Evolutionary conservation across 345 rosid genomes (phyloP), one percentile per base, ranked within the genome.

Genomic region (Populus davidiana): DNA sequence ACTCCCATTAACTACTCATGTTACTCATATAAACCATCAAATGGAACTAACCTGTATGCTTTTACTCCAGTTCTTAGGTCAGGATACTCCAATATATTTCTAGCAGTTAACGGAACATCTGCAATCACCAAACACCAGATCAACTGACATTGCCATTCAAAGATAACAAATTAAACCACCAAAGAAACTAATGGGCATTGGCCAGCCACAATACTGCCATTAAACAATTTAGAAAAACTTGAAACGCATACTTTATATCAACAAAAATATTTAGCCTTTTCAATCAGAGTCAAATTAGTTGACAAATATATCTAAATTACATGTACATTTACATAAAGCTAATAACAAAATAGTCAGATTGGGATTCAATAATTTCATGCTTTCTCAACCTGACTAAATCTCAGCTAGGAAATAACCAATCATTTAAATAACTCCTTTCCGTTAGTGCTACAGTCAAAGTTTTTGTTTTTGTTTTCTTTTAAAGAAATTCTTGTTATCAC

Each of bases 1-100:
- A 6, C 33, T 35, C 70, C 65, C 29, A 8, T 61, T 61, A 61
- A 61, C 21, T 61, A 61, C 1, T n/a, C 65, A 61, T 61, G 31
- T 6, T 31, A 35, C 36, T 25, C 49, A 78, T 13, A 72, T 4
- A 21, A 23, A 1, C 8, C 50, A 72, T 17, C 25, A 25, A 35
- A 27, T 11, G 5, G 27, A 70, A 50, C 80, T 82, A 41, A 93
- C 99, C 98, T 95, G 91, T 83, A 91, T 27, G 87, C 80, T 85
- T 95, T 95, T 33, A 95, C 99, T 20, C 98, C 98, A 61, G 18
- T 70, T 87, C 93, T 95, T 81, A 93, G 89, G 75, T 95, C 98
- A 29, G 88, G 90, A 81, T 91, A 88, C 86, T 93, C 98, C 84
- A 92, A 81, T 84, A 95, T 92, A 85, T 95, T 93, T 86, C 99